Evolutionary conservation across 768 basidiomycete genomes (phyloP), one percentile per base, ranked within the genome.

Genomic region (Symmetrospora coprosmae): DNA sequence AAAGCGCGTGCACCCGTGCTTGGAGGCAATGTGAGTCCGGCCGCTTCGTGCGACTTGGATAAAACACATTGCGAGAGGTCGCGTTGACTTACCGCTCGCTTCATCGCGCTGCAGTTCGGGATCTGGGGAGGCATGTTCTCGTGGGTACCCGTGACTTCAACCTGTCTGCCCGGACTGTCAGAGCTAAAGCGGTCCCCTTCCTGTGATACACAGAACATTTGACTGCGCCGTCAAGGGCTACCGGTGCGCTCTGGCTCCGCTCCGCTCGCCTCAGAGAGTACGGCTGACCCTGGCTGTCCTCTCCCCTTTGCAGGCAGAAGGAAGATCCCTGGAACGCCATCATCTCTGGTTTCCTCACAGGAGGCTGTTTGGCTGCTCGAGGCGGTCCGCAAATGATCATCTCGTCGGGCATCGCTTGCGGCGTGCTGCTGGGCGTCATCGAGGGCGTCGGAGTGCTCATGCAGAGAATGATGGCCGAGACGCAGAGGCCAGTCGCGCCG

Each of bases 1-100:
- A 97, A 97, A 77, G 91, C 94, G 23, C 81, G 94, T 59, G 92
- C 94, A 63, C 94, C 94, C 2, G 94, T 99, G 27, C 89, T 91
- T 11, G 94, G 94, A 49, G 94, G 92, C 28, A 92, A 96, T 75
- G 94, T 92, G 72, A 85, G 86, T 68, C 14, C 19, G 4, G 30
- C n/a, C 9, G 7, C 4, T 23, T 2, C 39, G 16, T n/a, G 7
- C 7, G 13, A 7, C 19, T 47, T 46, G 45, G n/a, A 14, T 6
- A 9, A 23, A 14, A 6, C 6, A 41, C 13, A 37, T 7, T 39
- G 19, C 28, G 31, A 9, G 25, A 19, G 11, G 21, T 46, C 17
- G 16, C 16, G 11, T 27, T 21, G 17, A 47, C 25, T 16, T 51
- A 14, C 7, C 16, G 31, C 7, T 31, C 25, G 28, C 8, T 34